Base-by-base conservation (phyloP, 164 flowering plant genomes). In the Vitis riparia region DNA sequence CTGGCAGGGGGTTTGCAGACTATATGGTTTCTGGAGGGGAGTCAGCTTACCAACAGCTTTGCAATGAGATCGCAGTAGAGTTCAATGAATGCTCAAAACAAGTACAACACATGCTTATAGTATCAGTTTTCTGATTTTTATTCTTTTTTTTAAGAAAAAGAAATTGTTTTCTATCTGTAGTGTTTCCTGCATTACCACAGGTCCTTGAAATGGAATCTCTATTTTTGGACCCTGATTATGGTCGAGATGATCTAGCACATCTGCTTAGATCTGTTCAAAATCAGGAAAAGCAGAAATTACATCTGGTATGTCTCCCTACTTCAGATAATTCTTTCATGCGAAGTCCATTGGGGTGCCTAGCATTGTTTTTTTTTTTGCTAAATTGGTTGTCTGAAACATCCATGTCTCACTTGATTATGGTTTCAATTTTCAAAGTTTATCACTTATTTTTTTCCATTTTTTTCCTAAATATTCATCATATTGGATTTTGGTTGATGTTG, bases 41-140 rank as follows among this genome's bases (percentile, higher is more conserved):
- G 44, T 72, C 76, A 48, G 82, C 87, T 58, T 95, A 90, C 77
- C 90, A 93, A 70, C 92, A 95, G 71, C 88, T 93, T 63, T 95
- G 99, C 72, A 77, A 80, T 68, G 91, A 87, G 79, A 84, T 94
- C 69, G 88, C 99, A 0, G 69, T 71, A 16, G 97, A 95, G 77
- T 93, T 93, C 83, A 91, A 76, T 80, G 91, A 86, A 69, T 95
- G 96, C 82, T 93, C 99, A 2, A 93, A 93, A 79, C 92, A 91
- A 79, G 99, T 93, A 47, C 52, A 83, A 55, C 13, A 1, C 56
- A 13, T 68, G 55, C 15, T 71, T 29, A 2, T 16, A 9, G 3
- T 15, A 37, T 23, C 16, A 12, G 3, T 2, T 30, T 29, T 7
- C 3, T 14, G 32, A 53, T 7, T 14, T 59, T 55, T 17, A 27